These are phyloP conservation scores for Rhodotorula toruloides DNA, from an alignment of 768 basidiomycete species.

Conservation along the genomic window DNA sequence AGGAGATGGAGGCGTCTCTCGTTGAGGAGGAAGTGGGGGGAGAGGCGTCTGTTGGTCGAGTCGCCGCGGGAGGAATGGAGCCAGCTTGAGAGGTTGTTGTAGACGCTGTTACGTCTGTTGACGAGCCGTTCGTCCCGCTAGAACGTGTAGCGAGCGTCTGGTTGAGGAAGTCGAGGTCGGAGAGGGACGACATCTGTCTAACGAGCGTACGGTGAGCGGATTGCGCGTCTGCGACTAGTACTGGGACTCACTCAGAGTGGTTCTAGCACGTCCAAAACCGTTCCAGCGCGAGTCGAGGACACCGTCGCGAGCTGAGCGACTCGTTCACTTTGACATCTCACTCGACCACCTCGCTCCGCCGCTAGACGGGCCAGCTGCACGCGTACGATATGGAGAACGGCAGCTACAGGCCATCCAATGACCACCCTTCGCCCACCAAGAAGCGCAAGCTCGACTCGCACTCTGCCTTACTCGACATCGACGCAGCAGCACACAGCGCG, in stretches of 20 bases:
- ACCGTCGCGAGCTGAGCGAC: no score
- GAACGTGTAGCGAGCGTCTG: not conserved
- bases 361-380: no score
- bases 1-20: constrained; percentile 8
- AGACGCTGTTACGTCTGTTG: not conserved
- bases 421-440: not conserved
- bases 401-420: no score
- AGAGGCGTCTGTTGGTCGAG: not conserved
- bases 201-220: not conserved
- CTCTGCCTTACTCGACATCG: not conserved
- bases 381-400: no score
- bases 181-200: not conserved
- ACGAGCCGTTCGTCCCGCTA: no score
- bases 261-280: no score
- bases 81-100: not conserved
- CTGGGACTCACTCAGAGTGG: no score
- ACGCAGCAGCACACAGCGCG: no score
- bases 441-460: not conserved
- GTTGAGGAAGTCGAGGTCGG: constrained; percentile 25
- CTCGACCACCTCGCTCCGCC: no score
- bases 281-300: no score
- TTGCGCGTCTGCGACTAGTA: no score
- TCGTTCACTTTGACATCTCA: no score
- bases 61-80: not conserved
- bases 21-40: not conserved